Evolutionary conservation across 305 asterid species (phyloP), one percentile per base, ranked within the genome.

Genomic region (Solanum hybrid): DNA sequence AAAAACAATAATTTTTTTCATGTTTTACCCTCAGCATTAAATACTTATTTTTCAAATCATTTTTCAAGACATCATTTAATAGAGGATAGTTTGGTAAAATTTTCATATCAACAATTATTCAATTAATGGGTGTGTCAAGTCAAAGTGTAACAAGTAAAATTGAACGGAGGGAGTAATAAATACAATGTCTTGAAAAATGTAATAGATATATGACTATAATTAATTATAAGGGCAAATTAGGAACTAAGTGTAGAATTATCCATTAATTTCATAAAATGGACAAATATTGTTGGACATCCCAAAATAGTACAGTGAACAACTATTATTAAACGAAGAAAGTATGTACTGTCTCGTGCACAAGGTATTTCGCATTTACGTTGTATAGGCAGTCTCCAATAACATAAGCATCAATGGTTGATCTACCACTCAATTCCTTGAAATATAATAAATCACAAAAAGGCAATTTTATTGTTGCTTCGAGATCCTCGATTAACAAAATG

Each of bases 401-500:
- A 6, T 1, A 76, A 75, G 80, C 37, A 29, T 16, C 37, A 29
- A 13, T 29, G 3, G 20, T 74, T 74, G 2, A 29, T 29, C 14
- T 7, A 67, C 6, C 7, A 3, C 5, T 74, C 74, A 1, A 67
- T n/a, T 24, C 3, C 2, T 10, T 4, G 3, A 67, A 10, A 74
- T 29, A 29, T 29, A 40, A 22, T 71, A 71, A 11, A 26, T 26
- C n/a, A 74, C 3, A 74, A 4, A 61, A 40, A 12, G 6, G 31
- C 4, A 74, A 33, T 1, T 75, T 13, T 73, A 13, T 0, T 0
- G 10, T 73, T 73, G 13, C 22, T 28, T 0, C 22, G 2, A 14
- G 1, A 14, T 1, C 0, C 35, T 7, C 10, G 0, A 1, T 5
- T 20, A 0, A 6, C 5, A 3, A 74, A 76, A 76, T 37, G 2